Percentiles rank a stretch among this genome's conserved stretches.
These are phyloP conservation scores for Penicillium sclerotigenum DNA, from an alignment of 2,329 filamentous ascomycete genomes.

Conservation along the genomic window DNA sequence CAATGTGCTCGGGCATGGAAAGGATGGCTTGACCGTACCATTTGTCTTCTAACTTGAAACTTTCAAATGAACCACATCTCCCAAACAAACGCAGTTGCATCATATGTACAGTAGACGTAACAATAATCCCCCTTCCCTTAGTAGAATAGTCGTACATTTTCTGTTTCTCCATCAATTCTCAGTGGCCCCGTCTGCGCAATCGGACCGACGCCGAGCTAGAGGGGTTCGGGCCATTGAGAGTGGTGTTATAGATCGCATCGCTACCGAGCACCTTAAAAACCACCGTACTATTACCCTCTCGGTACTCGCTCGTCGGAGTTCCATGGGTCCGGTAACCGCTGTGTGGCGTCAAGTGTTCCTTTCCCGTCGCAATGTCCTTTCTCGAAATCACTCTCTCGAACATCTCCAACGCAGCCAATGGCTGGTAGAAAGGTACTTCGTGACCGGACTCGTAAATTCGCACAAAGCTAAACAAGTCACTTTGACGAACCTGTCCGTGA, in stretches of 20 bases:
- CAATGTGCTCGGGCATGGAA: neutral
- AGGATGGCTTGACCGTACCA: neutral
- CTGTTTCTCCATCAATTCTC: neutral
- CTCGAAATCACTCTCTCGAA: neutral
- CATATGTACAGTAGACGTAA: neutral
- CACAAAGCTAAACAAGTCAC: neutral
- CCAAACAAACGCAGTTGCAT: neutral
- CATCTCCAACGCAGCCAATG: neutral
- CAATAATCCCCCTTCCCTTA: neutral
- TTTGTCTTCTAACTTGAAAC: neutral
- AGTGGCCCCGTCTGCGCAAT: neutral
- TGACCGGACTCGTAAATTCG: neutral
- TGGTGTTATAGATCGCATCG: neutral
- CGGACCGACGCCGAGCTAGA: neutral
- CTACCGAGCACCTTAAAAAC: neutral
- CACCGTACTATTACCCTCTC: neutral
- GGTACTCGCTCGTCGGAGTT: neutral
- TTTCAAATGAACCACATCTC: neutral
- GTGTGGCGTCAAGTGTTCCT: neutral
- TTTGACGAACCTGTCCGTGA: conserved; percentile 1
- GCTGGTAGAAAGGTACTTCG: conserved; percentile 2
- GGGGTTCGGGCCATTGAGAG: conserved; percentile 1
- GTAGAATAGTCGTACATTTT: neutral
- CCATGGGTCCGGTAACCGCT: neutral
- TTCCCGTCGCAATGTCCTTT: neutral